These are phyloP conservation scores for Ambrosia artemisiifolia DNA, from an alignment of 129 eudicot genomes.

Conservation along the genomic window DNA sequence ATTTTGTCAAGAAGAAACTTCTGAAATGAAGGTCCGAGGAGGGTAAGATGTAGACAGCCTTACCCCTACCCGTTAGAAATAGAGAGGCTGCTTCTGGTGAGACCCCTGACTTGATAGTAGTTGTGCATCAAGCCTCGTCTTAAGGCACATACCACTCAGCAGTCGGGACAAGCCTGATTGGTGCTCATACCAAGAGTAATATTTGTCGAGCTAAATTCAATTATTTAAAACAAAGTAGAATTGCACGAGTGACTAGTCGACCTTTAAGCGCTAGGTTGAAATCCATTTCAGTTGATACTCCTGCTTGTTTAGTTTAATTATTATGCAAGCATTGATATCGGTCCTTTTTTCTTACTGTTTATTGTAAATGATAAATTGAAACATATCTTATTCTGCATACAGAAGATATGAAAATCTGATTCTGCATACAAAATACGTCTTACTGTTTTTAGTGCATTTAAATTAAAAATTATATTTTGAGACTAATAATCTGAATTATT, in stretches of 20 bases:
- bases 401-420: background rate
- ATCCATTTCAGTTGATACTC: background rate
- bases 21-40: no score
- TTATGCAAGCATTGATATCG: background rate
- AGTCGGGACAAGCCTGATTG: no score
- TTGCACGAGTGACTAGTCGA: background rate
- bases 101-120: no score
- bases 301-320: background rate
- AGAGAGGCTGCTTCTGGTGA: no score
- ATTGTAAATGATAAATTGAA: background rate
- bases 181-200: slow-evolving; percentile 7
- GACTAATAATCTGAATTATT: background rate
- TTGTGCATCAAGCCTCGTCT: no score
- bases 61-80: no score
- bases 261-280: background rate
- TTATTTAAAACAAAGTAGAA: background rate
- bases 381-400: background rate
- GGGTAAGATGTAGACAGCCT: no score
- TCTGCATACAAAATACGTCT: no score
- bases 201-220: background rate
- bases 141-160: no score
- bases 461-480: background rate
- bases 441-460: no score
- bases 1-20: no score
- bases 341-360: background rate